Percentiles rank a stretch among this genome's conserved stretches.
These are phyloP conservation scores for Tardiomyces digboiensis DNA, from an alignment of 1,139 yeast species.

Conservation along the genomic window DNA sequence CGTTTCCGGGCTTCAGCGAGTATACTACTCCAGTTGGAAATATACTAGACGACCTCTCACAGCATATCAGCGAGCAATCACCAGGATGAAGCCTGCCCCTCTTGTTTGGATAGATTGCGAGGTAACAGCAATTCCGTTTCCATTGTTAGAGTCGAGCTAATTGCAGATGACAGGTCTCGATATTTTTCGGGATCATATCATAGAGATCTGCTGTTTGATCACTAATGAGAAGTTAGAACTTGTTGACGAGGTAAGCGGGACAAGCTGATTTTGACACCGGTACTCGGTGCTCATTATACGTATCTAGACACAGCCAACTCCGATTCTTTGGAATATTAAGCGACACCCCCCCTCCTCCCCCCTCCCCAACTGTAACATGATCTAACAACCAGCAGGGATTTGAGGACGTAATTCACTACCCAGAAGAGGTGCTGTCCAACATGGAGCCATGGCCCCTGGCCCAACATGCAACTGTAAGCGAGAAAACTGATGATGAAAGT, in stretches of 20 bases:
- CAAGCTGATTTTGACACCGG: no score
- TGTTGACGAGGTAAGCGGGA: conserved; percentile 36
- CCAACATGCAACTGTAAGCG: conserved; percentile 49
- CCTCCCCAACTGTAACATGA: no score
- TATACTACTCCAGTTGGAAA: no score
- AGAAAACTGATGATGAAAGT: not conserved
- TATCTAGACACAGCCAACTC: no score
- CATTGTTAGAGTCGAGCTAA: conserved; percentile 6
- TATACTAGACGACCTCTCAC: not conserved
- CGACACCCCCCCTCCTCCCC: no score
- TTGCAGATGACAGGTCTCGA: conserved; percentile 81
- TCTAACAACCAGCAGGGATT: conserved; percentile 38
- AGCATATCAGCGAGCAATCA: not conserved
- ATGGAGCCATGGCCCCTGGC: conserved; percentile 78
- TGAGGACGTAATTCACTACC: conserved; percentile 73
- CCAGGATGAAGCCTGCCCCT: conserved; percentile 7
- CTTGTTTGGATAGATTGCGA: conserved; percentile 86
- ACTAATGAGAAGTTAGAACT: conserved; percentile 74
- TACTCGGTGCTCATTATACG: no score
- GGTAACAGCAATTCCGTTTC: no score
- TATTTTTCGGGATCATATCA: conserved; percentile 59
- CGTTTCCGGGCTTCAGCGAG: no score
- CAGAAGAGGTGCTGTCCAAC: conserved; percentile 48
- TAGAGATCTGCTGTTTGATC: conserved; percentile 84
- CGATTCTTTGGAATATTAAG: no score